Evolutionary conservation across 192 early-diverging fungal genomes (phyloP), one percentile per base, ranked within the genome.

Genomic region (Backusella liffmaniae): DNA sequence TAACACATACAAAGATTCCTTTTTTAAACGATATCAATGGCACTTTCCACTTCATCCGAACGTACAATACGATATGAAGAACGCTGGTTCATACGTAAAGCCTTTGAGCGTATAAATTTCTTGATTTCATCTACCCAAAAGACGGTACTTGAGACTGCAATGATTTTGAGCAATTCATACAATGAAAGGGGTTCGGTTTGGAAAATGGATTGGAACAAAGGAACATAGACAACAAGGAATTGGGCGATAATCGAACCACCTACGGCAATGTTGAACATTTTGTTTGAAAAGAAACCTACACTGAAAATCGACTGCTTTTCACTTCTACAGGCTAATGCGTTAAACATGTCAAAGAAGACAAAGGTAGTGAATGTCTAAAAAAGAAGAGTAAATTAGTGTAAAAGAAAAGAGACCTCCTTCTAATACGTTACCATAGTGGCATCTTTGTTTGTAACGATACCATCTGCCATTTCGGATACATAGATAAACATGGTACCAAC

Each of bases 321-420:
- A 8, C 96, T 97, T 30, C 97, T 91, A 84, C 97, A 99, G 12
- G 94, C 87, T 51, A 97, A 82, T 10, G 95, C 92, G 80, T 99
- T 99, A 86, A 95, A 98, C 90, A 98, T 94, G 78, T 97, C 96
- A 82, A 96, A 98, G 72, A 97, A 91, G 37, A 99, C 96, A 87
- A 99, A 96, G 36, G 92, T 93, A 5, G 97, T 98, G 77, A 99
- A 99, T 0, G 97, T 97, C 94, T 95, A 86, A 16, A 76, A 51
- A 49, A 59, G 37, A 35, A 26, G 32, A 32, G 32, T 32, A 32
- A 32, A 32, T 32, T 32, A 32, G 32, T 3, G 32, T 30, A 56
- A 15, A 34, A 62, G 34, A 51, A 32, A 3, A 39, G 36, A 81
- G 3, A 32, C 32, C 3, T 32, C 32, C 32, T 32, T 32, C 32